Evolutionary conservation across 352 stramenopile species (phyloP), one percentile per base, ranked within the genome.

Genomic region (Phytophthora megakarya): DNA sequence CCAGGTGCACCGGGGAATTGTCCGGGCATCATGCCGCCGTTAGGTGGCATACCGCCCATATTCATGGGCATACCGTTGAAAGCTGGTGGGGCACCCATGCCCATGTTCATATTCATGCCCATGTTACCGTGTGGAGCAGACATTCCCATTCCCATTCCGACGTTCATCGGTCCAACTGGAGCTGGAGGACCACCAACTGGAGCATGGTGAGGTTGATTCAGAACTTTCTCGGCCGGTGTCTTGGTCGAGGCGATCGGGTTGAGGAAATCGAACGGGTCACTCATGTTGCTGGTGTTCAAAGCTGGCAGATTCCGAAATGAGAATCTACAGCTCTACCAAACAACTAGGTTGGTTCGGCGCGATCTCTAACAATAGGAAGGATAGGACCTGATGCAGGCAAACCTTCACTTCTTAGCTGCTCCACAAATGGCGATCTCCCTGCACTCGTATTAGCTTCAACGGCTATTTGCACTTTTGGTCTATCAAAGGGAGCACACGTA

Each of bases 241-340:
- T 88, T 90, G 54, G 78, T 74, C 71, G 83, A 88, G 25, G 76
- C 80, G 55, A 92, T 89, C 57, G 84, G 84, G 50, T 92, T 83
- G 45, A 92, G 78, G 54, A 82, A 84, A 32, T 84, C 81, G 30
- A 92, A 90, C 23, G 80, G 81, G 64, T 92, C 84, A 71, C 73
- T 90, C 81, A 88, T 91, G 44, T 38, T 65, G 37, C 16, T 48
- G 43, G 46, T 40, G 28, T 25, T 67, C 4, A 55, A 61, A 56
- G 53, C 42, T 67, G 61, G 67, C 21, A 44, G 10, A 62, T 72
- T 64, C 21, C 25, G 26, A 67, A 68, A 44, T 74, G 61, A 62
- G 25, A 5, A 16, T 37, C 35, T 25, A 50, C 28, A 13, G 19
- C 26, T 32, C 26, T 32, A 32, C 9, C 9, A 4, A 32, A 32